These are phyloP conservation scores for Sechiopsis laciniata DNA, from an alignment of 306 rosid genomes.

Conservation along the genomic window DNA sequence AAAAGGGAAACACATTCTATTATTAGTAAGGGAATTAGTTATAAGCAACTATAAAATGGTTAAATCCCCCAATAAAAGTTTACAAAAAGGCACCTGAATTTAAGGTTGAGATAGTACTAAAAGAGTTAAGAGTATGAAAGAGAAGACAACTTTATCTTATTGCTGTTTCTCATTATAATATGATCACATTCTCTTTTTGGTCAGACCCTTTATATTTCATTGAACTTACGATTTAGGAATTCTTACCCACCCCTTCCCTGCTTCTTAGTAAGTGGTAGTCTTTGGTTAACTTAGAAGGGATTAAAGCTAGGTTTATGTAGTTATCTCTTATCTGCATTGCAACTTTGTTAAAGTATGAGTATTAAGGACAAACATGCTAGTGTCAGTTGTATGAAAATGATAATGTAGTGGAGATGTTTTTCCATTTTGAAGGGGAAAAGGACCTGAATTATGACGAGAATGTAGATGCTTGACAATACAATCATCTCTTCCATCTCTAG, in stretches of 20 bases:
- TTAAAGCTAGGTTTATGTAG: background rate
- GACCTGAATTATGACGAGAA: background rate
- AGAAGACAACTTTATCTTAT: background rate
- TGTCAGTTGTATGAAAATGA: background rate
- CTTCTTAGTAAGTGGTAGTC: background rate
- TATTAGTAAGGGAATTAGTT: background rate
- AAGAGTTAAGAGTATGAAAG: background rate
- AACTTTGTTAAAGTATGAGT: background rate
- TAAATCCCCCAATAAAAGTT: background rate
- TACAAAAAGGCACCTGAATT: background rate
- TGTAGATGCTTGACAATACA: background rate
- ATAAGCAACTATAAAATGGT: background rate
- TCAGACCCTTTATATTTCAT: background rate
- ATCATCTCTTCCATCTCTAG: background rate
- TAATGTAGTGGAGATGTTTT: background rate
- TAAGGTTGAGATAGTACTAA: background rate
- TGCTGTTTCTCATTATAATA: background rate
- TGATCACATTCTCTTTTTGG: background rate
- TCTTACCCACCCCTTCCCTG: background rate
- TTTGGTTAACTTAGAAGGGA: background rate
- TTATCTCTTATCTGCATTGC: background rate
- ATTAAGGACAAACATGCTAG: background rate
- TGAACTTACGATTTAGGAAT: background rate
- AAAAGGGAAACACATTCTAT: background rate
- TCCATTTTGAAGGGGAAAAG: background rate